These are phyloP conservation scores for Lizonia empirigonia DNA, from an alignment of 2,329 filamentous ascomycete species.

Conservation along the genomic window DNA sequence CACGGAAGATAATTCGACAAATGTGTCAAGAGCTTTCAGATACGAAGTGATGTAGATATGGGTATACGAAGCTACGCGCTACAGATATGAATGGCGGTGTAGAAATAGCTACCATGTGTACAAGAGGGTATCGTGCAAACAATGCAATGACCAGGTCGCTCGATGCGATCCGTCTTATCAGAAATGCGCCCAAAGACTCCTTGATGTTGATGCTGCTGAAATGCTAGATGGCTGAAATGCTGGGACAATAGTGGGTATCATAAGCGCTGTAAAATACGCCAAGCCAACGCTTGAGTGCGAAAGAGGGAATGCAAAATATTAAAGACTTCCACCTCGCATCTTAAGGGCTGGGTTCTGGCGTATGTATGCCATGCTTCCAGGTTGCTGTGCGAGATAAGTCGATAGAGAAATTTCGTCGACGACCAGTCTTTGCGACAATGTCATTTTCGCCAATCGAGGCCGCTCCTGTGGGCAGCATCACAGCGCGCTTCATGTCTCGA, in stretches of 20 bases:
- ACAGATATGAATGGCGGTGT: slow-evolving; percentile 5
- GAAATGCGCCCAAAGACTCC: slow-evolving; percentile 4
- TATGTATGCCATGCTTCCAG: slow-evolving; percentile 44
- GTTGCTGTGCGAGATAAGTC: slow-evolving; percentile 36
- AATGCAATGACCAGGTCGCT: slow-evolving; percentile 6
- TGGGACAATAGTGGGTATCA: slow-evolving; percentile 27
- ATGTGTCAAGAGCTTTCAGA: not conserved
- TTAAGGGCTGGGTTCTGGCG: slow-evolving; percentile 50
- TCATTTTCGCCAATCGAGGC: slow-evolving; percentile 1
- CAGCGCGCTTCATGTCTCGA: slow-evolving; percentile 37
- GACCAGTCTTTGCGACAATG: slow-evolving; percentile 16
- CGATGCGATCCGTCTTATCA: not conserved
- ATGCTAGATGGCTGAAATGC: slow-evolving; percentile 9
- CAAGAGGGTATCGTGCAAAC: slow-evolving; percentile 16
- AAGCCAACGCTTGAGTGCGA: slow-evolving; percentile 4
- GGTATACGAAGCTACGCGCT: not conserved
- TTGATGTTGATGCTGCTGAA: slow-evolving; percentile 11
- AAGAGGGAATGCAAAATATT: not conserved
- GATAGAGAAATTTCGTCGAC: slow-evolving; percentile 35
- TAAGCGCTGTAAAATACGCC: slow-evolving; percentile 15
- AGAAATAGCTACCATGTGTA: slow-evolving; percentile 4
- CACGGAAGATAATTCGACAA: not conserved
- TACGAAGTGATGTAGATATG: not conserved
- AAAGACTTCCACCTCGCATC: not conserved
- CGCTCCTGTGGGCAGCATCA: not conserved